phyloP scores from a whole-genome alignment of 345 rosid genomes.

The Salix koriyanagi region DNA sequence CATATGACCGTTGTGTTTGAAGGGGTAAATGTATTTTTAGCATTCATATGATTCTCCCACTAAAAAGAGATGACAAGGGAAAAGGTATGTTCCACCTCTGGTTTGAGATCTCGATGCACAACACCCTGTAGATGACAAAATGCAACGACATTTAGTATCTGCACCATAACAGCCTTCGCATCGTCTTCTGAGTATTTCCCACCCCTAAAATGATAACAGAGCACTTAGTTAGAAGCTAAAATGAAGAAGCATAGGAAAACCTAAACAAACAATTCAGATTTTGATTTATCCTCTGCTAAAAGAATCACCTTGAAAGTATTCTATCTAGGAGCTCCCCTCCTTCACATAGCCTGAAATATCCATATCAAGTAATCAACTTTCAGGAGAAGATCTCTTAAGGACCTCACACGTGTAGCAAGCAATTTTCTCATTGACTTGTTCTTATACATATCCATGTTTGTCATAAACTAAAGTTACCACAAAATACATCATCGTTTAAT shows the following conservation, averaged over 20 bases:
- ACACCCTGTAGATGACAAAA: slow-evolving; percentile 97
- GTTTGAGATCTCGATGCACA: slow-evolving; percentile 95
- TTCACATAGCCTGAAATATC: slow-evolving; percentile 69
- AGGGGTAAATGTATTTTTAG: not conserved
- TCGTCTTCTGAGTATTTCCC: slow-evolving; percentile 90
- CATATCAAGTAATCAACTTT: slow-evolving; percentile 12
- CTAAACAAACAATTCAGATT: not conserved
- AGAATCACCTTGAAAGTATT: slow-evolving; percentile 79
- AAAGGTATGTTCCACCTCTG: slow-evolving; percentile 55
- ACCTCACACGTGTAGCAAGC: not conserved
- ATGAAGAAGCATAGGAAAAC: not conserved
- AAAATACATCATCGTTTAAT: not conserved
- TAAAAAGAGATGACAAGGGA: not conserved
- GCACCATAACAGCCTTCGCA: slow-evolving; percentile 77
- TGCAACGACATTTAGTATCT: slow-evolving; percentile 76
- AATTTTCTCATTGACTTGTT: not conserved
- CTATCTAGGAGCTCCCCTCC: slow-evolving; percentile 98
- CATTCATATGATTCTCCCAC: slow-evolving; percentile 2
- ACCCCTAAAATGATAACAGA: slow-evolving; percentile 44
- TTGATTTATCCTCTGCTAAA: not conserved
- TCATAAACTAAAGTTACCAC: too few relatives aligned
- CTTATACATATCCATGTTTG: not conserved
- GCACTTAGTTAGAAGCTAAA: slow-evolving; percentile 22
- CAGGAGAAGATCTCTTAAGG: not conserved
- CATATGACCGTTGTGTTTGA: not conserved